These are phyloP conservation scores for Penicillium concentricum DNA, from an alignment of 2,329 filamentous ascomycete species.

Conservation along the genomic window DNA sequence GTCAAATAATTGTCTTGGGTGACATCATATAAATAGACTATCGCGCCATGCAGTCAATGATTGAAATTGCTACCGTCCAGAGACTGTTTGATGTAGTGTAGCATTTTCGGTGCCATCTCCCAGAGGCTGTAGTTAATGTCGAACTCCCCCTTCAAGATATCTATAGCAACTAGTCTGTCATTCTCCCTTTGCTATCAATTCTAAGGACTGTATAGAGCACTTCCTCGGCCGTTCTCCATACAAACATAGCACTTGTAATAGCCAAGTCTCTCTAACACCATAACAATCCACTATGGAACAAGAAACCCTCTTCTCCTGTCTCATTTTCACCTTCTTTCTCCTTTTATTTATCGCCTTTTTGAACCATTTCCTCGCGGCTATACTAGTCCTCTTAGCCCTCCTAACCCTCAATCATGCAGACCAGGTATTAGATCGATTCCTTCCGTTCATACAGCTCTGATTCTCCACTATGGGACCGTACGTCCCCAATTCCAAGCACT, in stretches of 20 bases:
- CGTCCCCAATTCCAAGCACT: conserved; percentile 11
- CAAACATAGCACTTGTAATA: not conserved
- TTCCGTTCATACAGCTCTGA: not conserved
- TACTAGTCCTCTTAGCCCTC: not conserved
- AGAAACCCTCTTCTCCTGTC: not conserved
- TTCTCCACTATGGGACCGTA: not conserved
- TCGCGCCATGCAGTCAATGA: not conserved
- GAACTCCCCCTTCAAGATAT: not conserved
- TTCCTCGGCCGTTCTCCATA: too few species aligned
- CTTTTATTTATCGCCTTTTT: not conserved
- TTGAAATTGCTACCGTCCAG: not conserved
- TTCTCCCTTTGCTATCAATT: not conserved
- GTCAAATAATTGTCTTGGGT: not conserved
- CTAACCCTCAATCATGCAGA: not conserved
- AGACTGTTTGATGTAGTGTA: not conserved
- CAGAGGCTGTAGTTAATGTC: not conserved
- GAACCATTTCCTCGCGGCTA: not conserved
- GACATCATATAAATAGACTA: not conserved
- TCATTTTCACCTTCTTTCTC: not conserved
- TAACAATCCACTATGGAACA: not conserved
- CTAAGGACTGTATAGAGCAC: not conserved
- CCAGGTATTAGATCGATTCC: not conserved
- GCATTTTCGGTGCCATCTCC: not conserved
- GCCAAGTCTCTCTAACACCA: not conserved
- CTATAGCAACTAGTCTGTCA: not conserved